Conservation (phyloP, 2,329 filamentous ascomycete genomes). For the Verticillium albo-atrum region DNA sequence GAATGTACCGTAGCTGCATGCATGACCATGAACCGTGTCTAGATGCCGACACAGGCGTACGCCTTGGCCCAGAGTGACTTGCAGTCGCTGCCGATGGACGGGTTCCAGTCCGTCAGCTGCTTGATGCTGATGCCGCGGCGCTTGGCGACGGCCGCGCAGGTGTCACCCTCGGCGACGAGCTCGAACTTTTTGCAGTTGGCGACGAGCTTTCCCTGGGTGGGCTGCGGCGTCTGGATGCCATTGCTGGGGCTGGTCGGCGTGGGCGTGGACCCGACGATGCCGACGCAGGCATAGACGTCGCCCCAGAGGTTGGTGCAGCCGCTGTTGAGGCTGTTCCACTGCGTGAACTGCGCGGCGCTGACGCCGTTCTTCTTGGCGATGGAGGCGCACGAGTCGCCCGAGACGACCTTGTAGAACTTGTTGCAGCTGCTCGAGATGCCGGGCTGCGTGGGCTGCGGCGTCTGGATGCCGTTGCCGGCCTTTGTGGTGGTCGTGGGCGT, state of each 20-base stretch:
- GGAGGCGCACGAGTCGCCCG: constrained; percentile 6
- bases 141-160: not conserved
- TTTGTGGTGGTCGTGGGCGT: not conserved
- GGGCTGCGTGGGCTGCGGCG: constrained; percentile 10
- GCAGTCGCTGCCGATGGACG: constrained; percentile 7
- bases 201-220: too few species aligned
- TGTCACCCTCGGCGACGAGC: too few species aligned
- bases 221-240: constrained; percentile 10
- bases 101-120: constrained; percentile 15
- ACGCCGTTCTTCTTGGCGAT: constrained; percentile 5
- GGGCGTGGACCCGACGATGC: constrained; percentile 2
- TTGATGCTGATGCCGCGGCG: constrained; percentile 4
- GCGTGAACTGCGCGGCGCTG: constrained; percentile 6
- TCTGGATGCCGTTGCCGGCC: constrained; percentile 3
- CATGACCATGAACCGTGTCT: too few species aligned
- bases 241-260: constrained; percentile 8
- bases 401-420: constrained; percentile 11
- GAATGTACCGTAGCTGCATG: too few species aligned
- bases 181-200: too few species aligned
- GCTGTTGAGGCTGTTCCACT: constrained; percentile 12
- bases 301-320: constrained; percentile 10
- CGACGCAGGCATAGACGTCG: constrained; percentile 10
- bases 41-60: constrained; percentile 9
- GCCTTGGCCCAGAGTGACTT: constrained; percentile 5
- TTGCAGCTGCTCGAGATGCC: constrained; percentile 13